Evolutionary conservation across 768 basidiomycete species (phyloP), one percentile per base, ranked within the genome.

Genomic region (Peribolospora baueri): DNA sequence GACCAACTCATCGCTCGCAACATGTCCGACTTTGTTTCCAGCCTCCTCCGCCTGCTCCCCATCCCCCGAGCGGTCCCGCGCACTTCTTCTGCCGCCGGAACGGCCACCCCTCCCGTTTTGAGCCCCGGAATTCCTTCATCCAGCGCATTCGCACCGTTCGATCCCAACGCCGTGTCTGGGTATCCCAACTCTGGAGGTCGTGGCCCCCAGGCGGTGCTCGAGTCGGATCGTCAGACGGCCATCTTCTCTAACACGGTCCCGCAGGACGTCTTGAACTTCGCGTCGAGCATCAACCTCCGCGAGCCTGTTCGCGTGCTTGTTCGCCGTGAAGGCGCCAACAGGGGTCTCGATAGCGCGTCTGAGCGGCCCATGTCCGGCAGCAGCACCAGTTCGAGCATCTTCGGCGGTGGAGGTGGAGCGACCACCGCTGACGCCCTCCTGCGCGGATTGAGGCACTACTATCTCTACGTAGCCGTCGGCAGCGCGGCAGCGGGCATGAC

Each of bases 291-390:
- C 56, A 84, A 93, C 64, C 76, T 98, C 8, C 79, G 83, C 53
- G 93, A 98, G 66, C 91, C 93, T 25, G 88, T 98, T 46, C 78
- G 93, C 37, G 93, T 98, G n/a, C 78, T 98, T 14, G 93, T 98
- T 36, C 77, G 93, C 53, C 75, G 91, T 11, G 70, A 58, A 3
- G 51, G 52, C 25, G 50, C 53, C 54, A 54, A 11, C 46, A 78
- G 79, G 42, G 74, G 69, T 46, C 80, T 81, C 66, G 76, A 79
- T 48, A 52, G 52, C n/a, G 51, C 25, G 25, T 25, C 25, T 25
- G 25, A 25, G 25, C 25, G 25, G 25, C 25, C 25, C 25, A 25
- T 25, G 25, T 25, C 25, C 25, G 25, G 25, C 25, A 25, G 25
- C 25, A 25, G 25, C 25, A 25, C 25, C 25, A 25, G 25, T 25